Evolutionary conservation across 768 basidiomycete genomes (phyloP).

Genomic region (Suillus luteus): DNA sequence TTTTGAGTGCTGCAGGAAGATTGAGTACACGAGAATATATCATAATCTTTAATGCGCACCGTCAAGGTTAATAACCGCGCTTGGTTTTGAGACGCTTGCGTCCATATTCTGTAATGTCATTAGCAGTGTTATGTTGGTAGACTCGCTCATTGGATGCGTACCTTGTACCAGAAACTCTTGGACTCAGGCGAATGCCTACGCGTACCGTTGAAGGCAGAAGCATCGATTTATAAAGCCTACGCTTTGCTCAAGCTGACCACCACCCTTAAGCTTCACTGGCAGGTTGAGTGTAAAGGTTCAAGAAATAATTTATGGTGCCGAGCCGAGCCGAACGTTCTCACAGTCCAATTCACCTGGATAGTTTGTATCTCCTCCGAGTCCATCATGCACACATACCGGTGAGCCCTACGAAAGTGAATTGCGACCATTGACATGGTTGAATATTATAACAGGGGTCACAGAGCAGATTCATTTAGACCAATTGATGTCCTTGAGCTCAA

Average conservation of each 20-base stretch:
- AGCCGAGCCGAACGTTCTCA: slow-evolving; percentile 20
- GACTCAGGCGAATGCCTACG: slow-evolving; percentile 24
- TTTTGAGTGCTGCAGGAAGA: slow-evolving; percentile 13
- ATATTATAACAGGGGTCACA: slow-evolving; percentile 41
- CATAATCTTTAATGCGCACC: slow-evolving; percentile 18
- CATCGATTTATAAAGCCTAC: slow-evolving; percentile 6
- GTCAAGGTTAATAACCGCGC: slow-evolving; percentile 19
- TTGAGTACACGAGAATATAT: slow-evolving; percentile 5
- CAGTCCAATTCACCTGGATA: slow-evolving; percentile 17
- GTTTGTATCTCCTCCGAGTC: too few relatives aligned
- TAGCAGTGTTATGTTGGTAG: slow-evolving; percentile 11
- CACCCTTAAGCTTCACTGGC: background rate
- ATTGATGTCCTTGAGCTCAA: slow-evolving; percentile 61
- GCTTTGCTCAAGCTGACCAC: slow-evolving; percentile 1
- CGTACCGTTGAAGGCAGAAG: slow-evolving; percentile 26
- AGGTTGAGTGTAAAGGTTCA: background rate
- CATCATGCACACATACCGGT: slow-evolving; percentile 31
- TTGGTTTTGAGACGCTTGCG: slow-evolving; percentile 16
- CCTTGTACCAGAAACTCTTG: slow-evolving; percentile 28
- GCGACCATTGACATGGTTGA: background rate
- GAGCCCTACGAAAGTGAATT: slow-evolving; percentile 6
- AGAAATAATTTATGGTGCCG: slow-evolving; percentile 12
- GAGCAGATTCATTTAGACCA: slow-evolving; percentile 51
- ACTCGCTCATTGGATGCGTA: slow-evolving; percentile 5
- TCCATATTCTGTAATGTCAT: slow-evolving; percentile 21